phyloP scores from a whole-genome alignment of 2,329 filamentous ascomycete genomes.

The Xylaria sp. region DNA sequence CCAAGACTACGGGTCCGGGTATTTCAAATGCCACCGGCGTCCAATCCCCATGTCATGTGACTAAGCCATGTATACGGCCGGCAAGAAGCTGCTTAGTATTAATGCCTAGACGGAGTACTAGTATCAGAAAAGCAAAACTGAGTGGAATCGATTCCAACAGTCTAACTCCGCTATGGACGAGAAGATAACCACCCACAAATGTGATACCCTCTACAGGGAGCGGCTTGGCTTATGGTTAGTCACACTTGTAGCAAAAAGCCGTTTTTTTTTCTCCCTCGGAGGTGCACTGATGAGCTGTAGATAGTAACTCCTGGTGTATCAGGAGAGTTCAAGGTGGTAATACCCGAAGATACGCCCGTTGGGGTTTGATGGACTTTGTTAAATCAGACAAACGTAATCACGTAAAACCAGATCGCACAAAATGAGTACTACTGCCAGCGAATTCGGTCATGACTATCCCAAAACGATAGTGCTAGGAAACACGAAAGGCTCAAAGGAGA shows the following conservation, averaged over 20 bases:
- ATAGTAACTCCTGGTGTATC: constrained; percentile 23
- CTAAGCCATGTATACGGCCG: constrained; percentile 3
- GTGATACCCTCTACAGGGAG: not conserved
- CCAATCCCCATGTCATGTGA: constrained; percentile 18
- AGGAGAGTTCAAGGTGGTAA: constrained; percentile 23
- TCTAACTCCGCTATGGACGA: constrained; percentile 7
- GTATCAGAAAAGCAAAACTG: not conserved
- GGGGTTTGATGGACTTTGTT: constrained; percentile 21
- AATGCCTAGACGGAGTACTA: not conserved
- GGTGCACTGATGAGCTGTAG: not conserved
- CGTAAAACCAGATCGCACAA: constrained; percentile 23
- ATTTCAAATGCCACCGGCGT: constrained; percentile 34
- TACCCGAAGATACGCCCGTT: constrained; percentile 30
- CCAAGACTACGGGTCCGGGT: constrained; percentile 34
- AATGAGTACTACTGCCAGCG: constrained; percentile 24
- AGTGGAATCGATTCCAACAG: constrained; percentile 1
- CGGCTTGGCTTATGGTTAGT: not conserved
- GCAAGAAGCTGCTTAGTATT: constrained; percentile 5
- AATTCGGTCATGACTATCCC: constrained; percentile 30
- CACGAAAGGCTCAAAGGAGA: constrained; percentile 29
- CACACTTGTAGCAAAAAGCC: not conserved
- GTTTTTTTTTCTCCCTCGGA: not conserved
- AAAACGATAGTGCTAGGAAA: constrained; percentile 26
- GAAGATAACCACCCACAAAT: not conserved
- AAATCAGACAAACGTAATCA: constrained; percentile 29